Evolutionary conservation across 2,329 filamentous ascomycete species (phyloP).

Genomic region (Aureobasidium sp.): DNA sequence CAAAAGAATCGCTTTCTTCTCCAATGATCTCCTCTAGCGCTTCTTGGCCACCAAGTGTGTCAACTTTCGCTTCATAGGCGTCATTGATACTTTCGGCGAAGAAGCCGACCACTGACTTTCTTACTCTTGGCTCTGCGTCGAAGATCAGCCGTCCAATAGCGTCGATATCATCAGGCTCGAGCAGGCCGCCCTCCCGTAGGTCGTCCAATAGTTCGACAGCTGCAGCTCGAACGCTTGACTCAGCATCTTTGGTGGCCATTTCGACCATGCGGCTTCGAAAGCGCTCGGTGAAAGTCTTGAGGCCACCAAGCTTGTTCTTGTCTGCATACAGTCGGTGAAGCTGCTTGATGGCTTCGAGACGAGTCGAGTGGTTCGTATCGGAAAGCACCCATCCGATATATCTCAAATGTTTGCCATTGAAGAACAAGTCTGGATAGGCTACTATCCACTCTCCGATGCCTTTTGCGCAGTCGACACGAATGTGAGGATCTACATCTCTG

Average conservation of each 20-base stretch:
- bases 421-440: slow-evolving; percentile 76
- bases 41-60: slow-evolving; percentile 77
- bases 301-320: slow-evolving; percentile 64
- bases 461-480: slow-evolving; percentile 80
- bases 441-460: slow-evolving; percentile 86
- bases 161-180: slow-evolving; percentile 89
- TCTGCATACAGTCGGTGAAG: slow-evolving; percentile 72
- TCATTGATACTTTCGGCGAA: slow-evolving; percentile 84
- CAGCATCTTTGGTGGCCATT: slow-evolving; percentile 81
- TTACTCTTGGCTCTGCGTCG: slow-evolving; percentile 74
- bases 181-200: slow-evolving; percentile 72
- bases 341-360: slow-evolving; percentile 81
- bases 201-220: slow-evolving; percentile 77
- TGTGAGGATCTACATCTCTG: slow-evolving; percentile 83
- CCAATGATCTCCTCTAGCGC: slow-evolving; percentile 69
- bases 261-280: slow-evolving; percentile 84
- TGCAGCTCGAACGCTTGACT: slow-evolving; percentile 69
- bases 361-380: slow-evolving; percentile 65
- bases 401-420: slow-evolving; percentile 81
- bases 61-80: slow-evolving; percentile 67
- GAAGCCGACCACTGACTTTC: slow-evolving; percentile 83
- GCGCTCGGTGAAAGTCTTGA: slow-evolving; percentile 88
- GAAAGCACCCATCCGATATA: slow-evolving; percentile 96
- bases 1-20: slow-evolving; percentile 57
- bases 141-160: slow-evolving; percentile 81